These are phyloP conservation scores for Neurospora sp. DNA, from an alignment of 2,329 filamentous ascomycete species.

Conservation along the genomic window DNA sequence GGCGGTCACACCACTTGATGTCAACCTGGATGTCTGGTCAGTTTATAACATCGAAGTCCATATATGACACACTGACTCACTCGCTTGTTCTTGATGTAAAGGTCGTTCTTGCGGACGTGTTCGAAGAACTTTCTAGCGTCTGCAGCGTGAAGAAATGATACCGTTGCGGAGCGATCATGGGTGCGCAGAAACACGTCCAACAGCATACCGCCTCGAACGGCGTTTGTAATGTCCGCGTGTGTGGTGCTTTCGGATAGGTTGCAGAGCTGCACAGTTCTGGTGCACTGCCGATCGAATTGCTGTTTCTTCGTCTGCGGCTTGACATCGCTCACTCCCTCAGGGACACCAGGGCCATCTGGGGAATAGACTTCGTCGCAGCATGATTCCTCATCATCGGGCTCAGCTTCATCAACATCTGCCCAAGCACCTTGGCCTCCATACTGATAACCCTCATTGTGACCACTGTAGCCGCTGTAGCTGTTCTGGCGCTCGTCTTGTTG, in stretches of 20 bases:
- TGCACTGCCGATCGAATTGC: conserved; percentile 28
- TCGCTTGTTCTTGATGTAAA: conserved; percentile 59
- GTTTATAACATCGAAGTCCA: not conserved
- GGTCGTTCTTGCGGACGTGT: conserved; percentile 51
- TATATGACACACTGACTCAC: conserved; percentile 33
- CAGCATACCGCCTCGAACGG: conserved; percentile 59
- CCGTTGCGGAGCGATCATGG: conserved; percentile 48
- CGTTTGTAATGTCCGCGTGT: conserved; percentile 53
- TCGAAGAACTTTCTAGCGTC: conserved; percentile 56
- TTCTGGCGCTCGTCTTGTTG: conserved; percentile 1
- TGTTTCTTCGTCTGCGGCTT: conserved; percentile 13
- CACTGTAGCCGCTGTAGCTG: conserved; percentile 4
- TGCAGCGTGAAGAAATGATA: conserved; percentile 59
- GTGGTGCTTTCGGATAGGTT: conserved; percentile 53
- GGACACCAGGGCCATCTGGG: conserved; percentile 8
- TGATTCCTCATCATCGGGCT: conserved; percentile 13
- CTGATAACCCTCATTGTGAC: conserved; percentile 1
- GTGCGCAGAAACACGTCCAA: conserved; percentile 56
- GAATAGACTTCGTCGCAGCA: conserved; percentile 9
- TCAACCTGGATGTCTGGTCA: conserved; percentile 40
- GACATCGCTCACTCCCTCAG: conserved; percentile 7
- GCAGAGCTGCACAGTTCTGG: conserved; percentile 50
- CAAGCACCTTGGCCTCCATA: conserved; percentile 10
- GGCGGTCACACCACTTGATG: conserved; percentile 59
- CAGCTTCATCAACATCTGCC: conserved; percentile 12